Conservation (phyloP, 306 rosid genomes). For the Sophora flavescens region DNA sequence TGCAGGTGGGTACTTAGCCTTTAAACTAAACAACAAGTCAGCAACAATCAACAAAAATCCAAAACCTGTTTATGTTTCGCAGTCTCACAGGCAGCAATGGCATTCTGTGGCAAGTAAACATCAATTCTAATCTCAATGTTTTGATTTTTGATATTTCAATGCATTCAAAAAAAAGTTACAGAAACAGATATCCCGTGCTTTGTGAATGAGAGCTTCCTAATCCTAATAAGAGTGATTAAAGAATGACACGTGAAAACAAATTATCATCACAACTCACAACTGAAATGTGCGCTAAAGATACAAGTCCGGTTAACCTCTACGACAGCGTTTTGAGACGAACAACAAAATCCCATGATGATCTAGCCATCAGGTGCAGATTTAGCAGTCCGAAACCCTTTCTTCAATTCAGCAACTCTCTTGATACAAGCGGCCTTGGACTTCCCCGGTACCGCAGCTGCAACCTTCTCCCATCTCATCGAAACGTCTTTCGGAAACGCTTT, state of each 20-base stretch:
- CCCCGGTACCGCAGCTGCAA: constrained; percentile 88
- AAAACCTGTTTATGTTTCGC: neutral
- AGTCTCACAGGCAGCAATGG: constrained; percentile 16
- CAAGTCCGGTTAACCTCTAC: constrained; percentile 11
- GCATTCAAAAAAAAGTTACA: constrained; percentile 27
- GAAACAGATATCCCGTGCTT: neutral
- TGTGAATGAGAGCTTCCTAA: constrained; percentile 12
- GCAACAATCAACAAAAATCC: neutral
- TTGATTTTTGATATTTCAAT: neutral
- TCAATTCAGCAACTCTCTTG: constrained; percentile 82
- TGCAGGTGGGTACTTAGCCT: neutral
- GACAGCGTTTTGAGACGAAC: constrained; percentile 12
- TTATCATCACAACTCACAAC: neutral
- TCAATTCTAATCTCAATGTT: constrained; percentile 8
- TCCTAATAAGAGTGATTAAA: neutral
- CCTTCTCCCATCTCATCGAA: constrained; percentile 96
- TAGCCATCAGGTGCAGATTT: constrained; percentile 61
- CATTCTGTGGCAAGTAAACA: constrained; percentile 8
- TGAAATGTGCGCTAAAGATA: neutral
- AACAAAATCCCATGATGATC: constrained; percentile 37
- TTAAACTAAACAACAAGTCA: neutral
- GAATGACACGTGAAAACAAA: constrained; percentile 12
- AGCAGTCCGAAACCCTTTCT: constrained; percentile 78
- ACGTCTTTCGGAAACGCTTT: constrained; percentile 86
- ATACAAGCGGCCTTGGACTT: constrained; percentile 86